These are phyloP conservation scores for Oligophagozyma castellii DNA, from an alignment of 1,139 yeast genomes.

Conservation along the genomic window DNA sequence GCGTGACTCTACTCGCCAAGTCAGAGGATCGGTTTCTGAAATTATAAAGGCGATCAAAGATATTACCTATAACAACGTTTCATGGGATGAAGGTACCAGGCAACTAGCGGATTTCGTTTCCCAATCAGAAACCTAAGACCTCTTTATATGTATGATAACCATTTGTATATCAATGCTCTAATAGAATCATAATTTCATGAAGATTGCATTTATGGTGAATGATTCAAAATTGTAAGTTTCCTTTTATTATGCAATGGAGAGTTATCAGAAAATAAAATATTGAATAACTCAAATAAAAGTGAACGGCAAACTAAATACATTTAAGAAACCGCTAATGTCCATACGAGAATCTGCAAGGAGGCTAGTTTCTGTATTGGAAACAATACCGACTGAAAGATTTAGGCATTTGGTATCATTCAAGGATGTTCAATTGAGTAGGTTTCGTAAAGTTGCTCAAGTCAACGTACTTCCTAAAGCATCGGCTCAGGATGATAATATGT, in stretches of 20 bases:
- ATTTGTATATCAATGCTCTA: too few relatives aligned
- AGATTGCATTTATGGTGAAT: too few relatives aligned
- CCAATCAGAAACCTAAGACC: constrained; percentile 25
- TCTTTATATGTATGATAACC: too few relatives aligned
- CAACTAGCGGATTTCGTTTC: constrained; percentile 49
- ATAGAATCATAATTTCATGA: too few relatives aligned
- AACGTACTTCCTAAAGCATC: constrained; percentile 17
- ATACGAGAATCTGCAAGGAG: constrained; percentile 31
- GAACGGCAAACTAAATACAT: too few relatives aligned
- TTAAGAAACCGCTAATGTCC: too few relatives aligned
- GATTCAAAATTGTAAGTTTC: too few relatives aligned
- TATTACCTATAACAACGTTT: constrained; percentile 56
- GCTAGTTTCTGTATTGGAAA: constrained; percentile 30
- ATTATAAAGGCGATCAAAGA: constrained; percentile 67
- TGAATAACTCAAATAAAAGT: too few relatives aligned
- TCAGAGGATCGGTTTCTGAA: constrained; percentile 77
- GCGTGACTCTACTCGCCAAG: constrained; percentile 94
- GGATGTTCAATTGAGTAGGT: constrained; percentile 48
- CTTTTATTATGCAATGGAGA: too few relatives aligned
- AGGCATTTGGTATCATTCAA: constrained; percentile 57
- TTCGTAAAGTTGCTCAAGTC: constrained; percentile 33
- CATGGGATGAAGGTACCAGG: constrained; percentile 82
- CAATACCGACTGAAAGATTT: constrained; percentile 49
- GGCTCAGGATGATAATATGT: constrained; percentile 19
- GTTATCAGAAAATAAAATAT: too few relatives aligned